Evolutionary conservation across 768 basidiomycete species (phyloP).

Genomic region (Boletus tomentosulus): DNA sequence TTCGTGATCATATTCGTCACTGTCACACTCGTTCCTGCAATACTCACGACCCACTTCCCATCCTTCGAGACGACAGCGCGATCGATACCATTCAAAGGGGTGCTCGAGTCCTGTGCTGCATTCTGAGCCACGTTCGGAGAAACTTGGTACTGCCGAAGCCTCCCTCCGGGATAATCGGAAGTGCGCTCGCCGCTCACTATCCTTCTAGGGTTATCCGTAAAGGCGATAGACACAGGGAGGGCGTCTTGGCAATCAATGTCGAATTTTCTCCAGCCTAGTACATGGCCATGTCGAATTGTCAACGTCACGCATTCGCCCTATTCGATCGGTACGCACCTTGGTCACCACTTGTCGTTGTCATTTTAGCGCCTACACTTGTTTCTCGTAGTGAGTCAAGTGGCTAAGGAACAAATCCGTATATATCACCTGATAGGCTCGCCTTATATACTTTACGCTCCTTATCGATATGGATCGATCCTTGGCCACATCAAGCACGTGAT

Average conservation of each 20-base stretch:
- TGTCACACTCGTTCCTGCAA: background rate
- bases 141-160: background rate
- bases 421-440: background rate
- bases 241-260: background rate
- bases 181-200: background rate
- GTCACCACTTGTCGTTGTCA: background rate
- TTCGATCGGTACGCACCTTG: background rate
- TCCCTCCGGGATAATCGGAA: background rate
- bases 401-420: background rate
- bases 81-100: too few species aligned
- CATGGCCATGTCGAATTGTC: background rate
- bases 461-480: too few species aligned
- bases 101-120: too few species aligned
- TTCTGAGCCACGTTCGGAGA: too few species aligned
- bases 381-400: background rate
- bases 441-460: background rate
- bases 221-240: background rate
- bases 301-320: background rate
- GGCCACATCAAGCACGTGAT: too few species aligned
- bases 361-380: background rate
- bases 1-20: background rate
- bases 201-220: background rate
- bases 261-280: background rate
- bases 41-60: background rate
- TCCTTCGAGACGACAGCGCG: background rate